Evolutionary conservation across 2,329 filamentous ascomycete species (phyloP), one percentile per base, ranked within the genome.

Genomic region (Aspergillus aculeatus): DNA sequence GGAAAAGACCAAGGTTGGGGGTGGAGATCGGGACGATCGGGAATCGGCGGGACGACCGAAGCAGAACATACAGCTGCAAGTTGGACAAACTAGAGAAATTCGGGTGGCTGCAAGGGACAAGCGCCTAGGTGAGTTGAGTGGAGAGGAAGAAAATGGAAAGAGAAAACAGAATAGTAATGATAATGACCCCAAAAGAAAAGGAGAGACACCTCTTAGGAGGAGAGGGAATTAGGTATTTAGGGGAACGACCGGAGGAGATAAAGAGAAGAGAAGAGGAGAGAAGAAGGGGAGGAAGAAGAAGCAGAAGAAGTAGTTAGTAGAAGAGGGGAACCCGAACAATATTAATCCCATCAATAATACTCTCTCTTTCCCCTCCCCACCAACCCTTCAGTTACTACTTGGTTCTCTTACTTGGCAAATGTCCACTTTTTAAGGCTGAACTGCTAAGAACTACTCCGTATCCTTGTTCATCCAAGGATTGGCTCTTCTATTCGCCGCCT

Each of bases 101-200:
- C 26, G 26, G 54, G 41, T n/a, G 50, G 50, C 58, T 57, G 48
- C 52, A 47, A 49, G 16, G 38, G 53, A 50, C 32, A 49, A 50
- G 44, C 48, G 32, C 51, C 16, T 35, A 31, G 49, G 50, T 38
- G 51, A 44, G 26, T 29, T 49, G 24, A 58, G 58, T 56, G 29
- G 49, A 56, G 51, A 53, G 47, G 51, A 55, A 9, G 48, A 44
- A 21, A 26, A 23, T 21, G 51, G 24, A 53, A 51, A 59, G 53
- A 53, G 29, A 51, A 52, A 56, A 57, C 50, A 60, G 62, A 50
- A 57, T 49, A 58, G 29, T 32, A 52, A 23, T 23, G 29, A 35
- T 12, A 19, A 35, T n/a, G 32, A 32, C 16, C 44, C 38, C 10
- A 35, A 21, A 55, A n/a, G 19, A 16, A 55, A 55, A 24, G 21